A percentile compares a stretch with the other conserved stretches of the same genome.
These are phyloP conservation scores for Myxozyma melibiosi DNA, from an alignment of 805 yeast genomes.

Conservation along the genomic window DNA sequence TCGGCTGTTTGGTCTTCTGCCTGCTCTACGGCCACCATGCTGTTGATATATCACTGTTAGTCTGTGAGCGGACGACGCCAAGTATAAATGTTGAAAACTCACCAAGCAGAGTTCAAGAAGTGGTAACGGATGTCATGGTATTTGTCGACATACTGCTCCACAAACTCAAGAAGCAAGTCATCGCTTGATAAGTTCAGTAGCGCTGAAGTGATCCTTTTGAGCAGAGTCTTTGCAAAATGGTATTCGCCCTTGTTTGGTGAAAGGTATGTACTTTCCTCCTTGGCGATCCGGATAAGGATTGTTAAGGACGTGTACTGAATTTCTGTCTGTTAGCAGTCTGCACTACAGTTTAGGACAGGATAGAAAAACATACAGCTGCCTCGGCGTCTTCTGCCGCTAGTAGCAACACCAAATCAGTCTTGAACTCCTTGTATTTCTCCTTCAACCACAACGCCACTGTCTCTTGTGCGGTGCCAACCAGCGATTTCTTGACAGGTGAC, in stretches of 20 bases:
- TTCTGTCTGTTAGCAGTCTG: slow-evolving; percentile 7
- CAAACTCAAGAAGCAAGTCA: slow-evolving; percentile 56
- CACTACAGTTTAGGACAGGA: too few species aligned
- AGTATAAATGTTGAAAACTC: slow-evolving; percentile 2
- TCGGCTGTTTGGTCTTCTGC: neutral
- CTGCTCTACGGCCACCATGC: slow-evolving; percentile 1
- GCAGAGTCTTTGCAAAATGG: slow-evolving; percentile 63
- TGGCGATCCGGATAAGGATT: slow-evolving; percentile 49
- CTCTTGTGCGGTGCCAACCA: slow-evolving; percentile 48
- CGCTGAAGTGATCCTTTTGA: slow-evolving; percentile 45
- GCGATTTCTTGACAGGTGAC: slow-evolving; percentile 37
- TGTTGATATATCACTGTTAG: neutral
- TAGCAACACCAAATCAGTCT: slow-evolving; percentile 48
- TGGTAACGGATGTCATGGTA: slow-evolving; percentile 80
- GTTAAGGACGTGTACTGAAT: slow-evolving; percentile 32
- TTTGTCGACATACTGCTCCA: slow-evolving; percentile 54
- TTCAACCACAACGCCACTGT: slow-evolving; percentile 65
- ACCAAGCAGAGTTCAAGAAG: slow-evolving; percentile 56
- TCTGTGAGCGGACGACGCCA: too few species aligned
- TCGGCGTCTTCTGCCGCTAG: slow-evolving; percentile 47
- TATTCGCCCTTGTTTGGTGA: slow-evolving; percentile 56
- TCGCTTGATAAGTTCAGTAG: slow-evolving; percentile 43
- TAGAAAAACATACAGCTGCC: slow-evolving; percentile 52
- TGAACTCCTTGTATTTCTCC: slow-evolving; percentile 59
- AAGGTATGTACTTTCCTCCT: slow-evolving; percentile 55